These are phyloP conservation scores for Oryza glumipatula DNA, from an alignment of 176 grass and related monocot genomes.

Conservation along the genomic window DNA sequence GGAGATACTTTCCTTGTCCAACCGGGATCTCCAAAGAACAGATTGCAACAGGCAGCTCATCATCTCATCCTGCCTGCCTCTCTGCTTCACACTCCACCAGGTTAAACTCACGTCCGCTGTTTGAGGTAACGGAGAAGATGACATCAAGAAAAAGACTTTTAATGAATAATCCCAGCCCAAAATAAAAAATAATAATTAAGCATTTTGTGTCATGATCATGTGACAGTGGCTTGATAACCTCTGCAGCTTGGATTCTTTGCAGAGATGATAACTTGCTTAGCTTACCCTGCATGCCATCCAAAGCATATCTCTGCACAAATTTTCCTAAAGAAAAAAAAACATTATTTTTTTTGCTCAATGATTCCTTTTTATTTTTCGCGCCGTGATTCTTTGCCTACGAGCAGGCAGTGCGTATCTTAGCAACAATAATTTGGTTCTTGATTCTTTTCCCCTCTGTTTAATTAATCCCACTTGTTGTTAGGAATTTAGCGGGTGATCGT, in stretches of 20 bases:
- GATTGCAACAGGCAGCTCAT: background rate
- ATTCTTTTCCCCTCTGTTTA: constrained; percentile 18
- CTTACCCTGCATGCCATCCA: constrained; percentile 40
- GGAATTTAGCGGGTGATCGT: constrained; percentile 18
- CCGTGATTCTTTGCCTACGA: constrained; percentile 42
- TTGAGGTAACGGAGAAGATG: background rate
- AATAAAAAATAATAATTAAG: background rate
- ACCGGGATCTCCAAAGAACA: constrained; percentile 45
- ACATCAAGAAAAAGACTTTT: background rate
- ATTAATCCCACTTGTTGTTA: constrained; percentile 36
- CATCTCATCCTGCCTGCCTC: background rate
- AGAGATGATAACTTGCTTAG: constrained; percentile 29
- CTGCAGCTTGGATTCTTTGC: constrained; percentile 34
- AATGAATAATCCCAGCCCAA: background rate
- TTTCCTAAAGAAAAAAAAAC: constrained; percentile 5
- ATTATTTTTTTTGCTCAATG: background rate
- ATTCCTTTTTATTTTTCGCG: background rate
- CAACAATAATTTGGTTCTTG: constrained; percentile 33
- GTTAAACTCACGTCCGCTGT: background rate
- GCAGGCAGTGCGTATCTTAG: constrained; percentile 2
- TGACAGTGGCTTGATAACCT: constrained; percentile 44
- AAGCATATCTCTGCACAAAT: constrained; percentile 3
- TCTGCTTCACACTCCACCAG: background rate
- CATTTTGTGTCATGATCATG: constrained; percentile 10
- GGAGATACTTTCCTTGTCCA: constrained; percentile 71